Percentiles rank a stretch among this genome's conserved stretches.
Conservation (phyloP, 1,284 basidiomycete genomes). For the Apiotrichum domesticum region DNA sequence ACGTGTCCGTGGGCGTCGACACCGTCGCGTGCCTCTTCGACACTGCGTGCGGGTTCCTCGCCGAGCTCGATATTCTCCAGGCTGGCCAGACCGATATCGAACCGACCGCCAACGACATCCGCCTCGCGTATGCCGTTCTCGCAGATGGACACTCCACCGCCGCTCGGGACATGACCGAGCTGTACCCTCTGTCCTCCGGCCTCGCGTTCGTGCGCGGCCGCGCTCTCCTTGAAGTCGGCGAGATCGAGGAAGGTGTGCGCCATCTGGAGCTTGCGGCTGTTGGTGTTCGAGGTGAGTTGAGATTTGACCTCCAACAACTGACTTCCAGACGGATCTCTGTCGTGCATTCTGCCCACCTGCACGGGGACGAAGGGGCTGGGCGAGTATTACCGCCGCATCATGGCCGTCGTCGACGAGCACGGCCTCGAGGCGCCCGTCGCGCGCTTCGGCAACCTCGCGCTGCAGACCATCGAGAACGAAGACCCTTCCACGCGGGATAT, state of each 20-base stretch:
- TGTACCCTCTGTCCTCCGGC: slow-evolving; percentile 69
- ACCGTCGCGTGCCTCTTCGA: slow-evolving; percentile 44
- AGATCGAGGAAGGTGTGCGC: slow-evolving; percentile 65
- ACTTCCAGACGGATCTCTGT: slow-evolving; percentile 53
- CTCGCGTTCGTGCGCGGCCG: slow-evolving; percentile 67
- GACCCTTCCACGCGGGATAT: slow-evolving; percentile 58
- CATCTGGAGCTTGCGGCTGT: slow-evolving; percentile 70
- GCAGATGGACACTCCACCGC: slow-evolving; percentile 60
- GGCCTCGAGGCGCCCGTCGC: slow-evolving; percentile 60
- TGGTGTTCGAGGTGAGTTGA: slow-evolving; percentile 25
- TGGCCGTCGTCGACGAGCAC: slow-evolving; percentile 63
- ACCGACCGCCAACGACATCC: slow-evolving; percentile 52
- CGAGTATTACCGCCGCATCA: slow-evolving; percentile 69
- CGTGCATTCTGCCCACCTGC: slow-evolving; percentile 57
- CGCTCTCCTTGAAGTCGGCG: slow-evolving; percentile 62
- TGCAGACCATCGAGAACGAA: slow-evolving; percentile 48
- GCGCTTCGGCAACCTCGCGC: slow-evolving; percentile 66
- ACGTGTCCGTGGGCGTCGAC: slow-evolving; percentile 50
- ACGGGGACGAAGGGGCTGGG: slow-evolving; percentile 58
- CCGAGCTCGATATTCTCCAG: slow-evolving; percentile 11
- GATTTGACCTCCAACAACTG: background rate
- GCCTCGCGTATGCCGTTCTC: slow-evolving; percentile 64
- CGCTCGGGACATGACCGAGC: slow-evolving; percentile 60
- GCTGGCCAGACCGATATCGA: slow-evolving; percentile 23
- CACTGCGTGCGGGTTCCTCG: slow-evolving; percentile 16